phyloP scores from a whole-genome alignment of 2,329 filamentous ascomycete genomes.

The Daldinia sp. region DNA sequence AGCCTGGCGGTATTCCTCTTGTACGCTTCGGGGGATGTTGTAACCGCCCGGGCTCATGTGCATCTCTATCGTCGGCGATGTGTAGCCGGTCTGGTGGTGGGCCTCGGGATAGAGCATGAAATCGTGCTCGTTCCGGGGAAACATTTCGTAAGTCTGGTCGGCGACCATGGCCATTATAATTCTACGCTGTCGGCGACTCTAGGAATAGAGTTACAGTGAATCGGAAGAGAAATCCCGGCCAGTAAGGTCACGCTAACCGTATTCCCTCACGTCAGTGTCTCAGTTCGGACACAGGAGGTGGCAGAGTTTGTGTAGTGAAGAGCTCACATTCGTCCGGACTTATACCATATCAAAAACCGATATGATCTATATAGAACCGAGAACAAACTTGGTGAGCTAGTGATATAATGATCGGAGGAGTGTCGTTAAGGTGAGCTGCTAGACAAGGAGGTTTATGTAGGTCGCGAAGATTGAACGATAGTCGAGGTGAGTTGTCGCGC shows the following conservation, averaged over 20 bases:
- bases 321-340: conserved; percentile 31
- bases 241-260: conserved; percentile 14
- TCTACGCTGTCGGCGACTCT: conserved; percentile 4
- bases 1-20: conserved; percentile 51
- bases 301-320: conserved; percentile 5
- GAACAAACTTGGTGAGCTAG: background rate
- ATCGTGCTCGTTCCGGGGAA: conserved; percentile 45
- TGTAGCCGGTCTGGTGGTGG: conserved; percentile 42
- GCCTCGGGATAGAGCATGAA: conserved; percentile 47
- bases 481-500: conserved; percentile 12
- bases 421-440: background rate
- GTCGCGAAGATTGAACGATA: conserved; percentile 15
- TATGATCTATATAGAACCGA: conserved; percentile 1
- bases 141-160: conserved; percentile 46
- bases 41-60: conserved; percentile 58
- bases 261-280: conserved; percentile 36
- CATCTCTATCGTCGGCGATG: conserved; percentile 55
- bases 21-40: conserved; percentile 50
- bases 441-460: conserved; percentile 22
- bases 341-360: conserved; percentile 29
- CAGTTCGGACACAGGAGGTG: conserved; percentile 11
- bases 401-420: background rate
- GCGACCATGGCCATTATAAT: conserved; percentile 43
- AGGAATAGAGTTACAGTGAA: conserved; percentile 13
- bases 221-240: conserved; percentile 14